Base-by-base conservation (phyloP, 2,329 filamentous ascomycete species). In the Cladobotryum mycophilum region DNA sequence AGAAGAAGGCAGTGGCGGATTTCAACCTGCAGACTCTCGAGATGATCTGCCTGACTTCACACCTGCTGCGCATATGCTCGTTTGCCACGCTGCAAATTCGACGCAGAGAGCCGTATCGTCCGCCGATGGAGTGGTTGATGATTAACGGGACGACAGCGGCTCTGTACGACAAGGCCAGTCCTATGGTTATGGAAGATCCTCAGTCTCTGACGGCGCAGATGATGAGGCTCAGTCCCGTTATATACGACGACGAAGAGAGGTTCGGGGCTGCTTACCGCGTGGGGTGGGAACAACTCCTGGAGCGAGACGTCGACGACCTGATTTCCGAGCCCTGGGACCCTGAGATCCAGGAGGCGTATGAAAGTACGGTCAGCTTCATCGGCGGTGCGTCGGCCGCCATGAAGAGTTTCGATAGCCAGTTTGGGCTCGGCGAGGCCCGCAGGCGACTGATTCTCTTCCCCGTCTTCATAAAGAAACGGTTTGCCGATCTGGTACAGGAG, bases 121-220 rank as follows among this genome's bases (percentile, higher is more conserved):
- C 56, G 22, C 56, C 55, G 4, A 45, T 55, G 1, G 56, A 58
- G 20, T 58, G 56, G 56, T 40, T 58, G 13, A 47, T 55, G 46
- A 57, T 54, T 34, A 57, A 54, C 9, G 55, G 53, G 13, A 57
- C 53, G 42, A 52, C 53, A 6, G 41, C 42, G 38, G 53, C 48
- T 8, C 41, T 58, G 12, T 44, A 54, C 11, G 15, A 13, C 22
- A 47, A 52, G 12, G 49, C 56, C 4, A 47, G 41, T 37, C 37
- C 40, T 36, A 43, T 56, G 4, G 42, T 53, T 7, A 15, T 40
- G 12, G 49, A 45, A 15, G 40, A 53, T 36, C 36, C 42, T 3
- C 46, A 48, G 22, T 52, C 53, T 14, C 41, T 51, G 11, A 38
- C 51, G 12, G 44, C 42, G 11, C 22, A 22, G 8, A 53, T 58